These are phyloP conservation scores for Colletotrichum sidae DNA, from an alignment of 2,329 filamentous ascomycete species.

Conservation along the genomic window DNA sequence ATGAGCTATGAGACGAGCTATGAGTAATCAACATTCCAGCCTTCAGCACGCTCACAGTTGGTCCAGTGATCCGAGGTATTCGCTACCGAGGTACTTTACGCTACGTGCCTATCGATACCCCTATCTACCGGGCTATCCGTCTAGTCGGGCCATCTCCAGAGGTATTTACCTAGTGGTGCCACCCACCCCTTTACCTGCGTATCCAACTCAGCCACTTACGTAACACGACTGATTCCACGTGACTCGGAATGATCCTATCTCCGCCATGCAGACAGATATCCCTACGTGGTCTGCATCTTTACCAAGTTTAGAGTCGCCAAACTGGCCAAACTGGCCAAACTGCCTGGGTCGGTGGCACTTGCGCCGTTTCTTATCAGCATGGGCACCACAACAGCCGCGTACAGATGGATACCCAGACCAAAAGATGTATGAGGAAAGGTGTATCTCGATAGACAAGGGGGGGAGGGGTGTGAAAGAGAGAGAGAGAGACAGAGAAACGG, in stretches of 20 bases:
- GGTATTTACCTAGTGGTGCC: too few relatives aligned
- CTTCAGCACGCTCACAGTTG: neutral
- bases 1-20: too few relatives aligned
- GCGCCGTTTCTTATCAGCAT: conserved; percentile 23
- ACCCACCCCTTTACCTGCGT: too few relatives aligned
- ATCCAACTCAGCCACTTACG: neutral
- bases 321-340: too few relatives aligned
- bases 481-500: neutral
- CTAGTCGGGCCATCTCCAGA: too few relatives aligned
- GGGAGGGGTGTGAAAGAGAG: neutral
- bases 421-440: neutral
- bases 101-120: too few relatives aligned
- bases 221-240: conserved; percentile 2
- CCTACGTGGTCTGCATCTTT: neutral
- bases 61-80: conserved; percentile 1
- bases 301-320: too few relatives aligned
- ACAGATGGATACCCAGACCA: neutral
- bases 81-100: too few relatives aligned
- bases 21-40: neutral
- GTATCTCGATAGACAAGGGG: too few relatives aligned
- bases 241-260: conserved; percentile 11
- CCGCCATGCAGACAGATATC: conserved; percentile 1
- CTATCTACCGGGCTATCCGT: too few relatives aligned
- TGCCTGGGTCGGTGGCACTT: neutral
- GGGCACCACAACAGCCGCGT: neutral